Evolutionary conservation across 169 alveolate species (phyloP).

Genomic region (Plasmodium gonderi): DNA sequence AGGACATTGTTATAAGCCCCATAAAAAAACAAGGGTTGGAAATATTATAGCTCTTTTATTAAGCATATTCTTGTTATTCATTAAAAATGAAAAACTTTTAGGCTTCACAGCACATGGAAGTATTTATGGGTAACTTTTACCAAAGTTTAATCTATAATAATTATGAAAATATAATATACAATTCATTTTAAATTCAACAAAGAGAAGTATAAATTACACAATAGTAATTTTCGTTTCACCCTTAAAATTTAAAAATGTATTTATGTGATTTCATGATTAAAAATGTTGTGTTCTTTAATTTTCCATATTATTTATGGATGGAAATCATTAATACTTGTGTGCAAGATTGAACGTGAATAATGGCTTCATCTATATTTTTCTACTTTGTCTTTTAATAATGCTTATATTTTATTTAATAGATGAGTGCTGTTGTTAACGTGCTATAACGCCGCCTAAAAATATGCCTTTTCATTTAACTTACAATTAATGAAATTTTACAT

Average conservation of each 20-base stretch:
- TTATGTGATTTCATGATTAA: background rate
- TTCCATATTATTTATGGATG: background rate
- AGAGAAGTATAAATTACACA: background rate
- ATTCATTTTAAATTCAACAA: background rate
- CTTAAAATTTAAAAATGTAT: background rate
- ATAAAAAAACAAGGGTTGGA: background rate
- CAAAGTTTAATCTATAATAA: background rate
- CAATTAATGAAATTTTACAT: background rate
- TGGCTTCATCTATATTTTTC: background rate
- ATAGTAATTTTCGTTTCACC: background rate
- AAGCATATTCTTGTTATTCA: background rate
- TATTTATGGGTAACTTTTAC: background rate
- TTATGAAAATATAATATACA: background rate
- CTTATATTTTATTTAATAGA: background rate
- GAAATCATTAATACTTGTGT: background rate
- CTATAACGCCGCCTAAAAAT: background rate
- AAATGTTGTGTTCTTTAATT: background rate
- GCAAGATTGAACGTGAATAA: background rate
- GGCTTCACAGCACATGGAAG: background rate
- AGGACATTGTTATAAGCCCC: background rate
- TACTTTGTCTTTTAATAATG: constrained; percentile 2
- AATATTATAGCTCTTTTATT: background rate
- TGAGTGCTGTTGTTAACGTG: background rate
- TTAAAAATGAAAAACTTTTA: background rate
- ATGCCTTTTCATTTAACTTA: background rate